Base-by-base conservation (phyloP, 2,329 filamentous ascomycete species). In the Moelleriella libera region DNA sequence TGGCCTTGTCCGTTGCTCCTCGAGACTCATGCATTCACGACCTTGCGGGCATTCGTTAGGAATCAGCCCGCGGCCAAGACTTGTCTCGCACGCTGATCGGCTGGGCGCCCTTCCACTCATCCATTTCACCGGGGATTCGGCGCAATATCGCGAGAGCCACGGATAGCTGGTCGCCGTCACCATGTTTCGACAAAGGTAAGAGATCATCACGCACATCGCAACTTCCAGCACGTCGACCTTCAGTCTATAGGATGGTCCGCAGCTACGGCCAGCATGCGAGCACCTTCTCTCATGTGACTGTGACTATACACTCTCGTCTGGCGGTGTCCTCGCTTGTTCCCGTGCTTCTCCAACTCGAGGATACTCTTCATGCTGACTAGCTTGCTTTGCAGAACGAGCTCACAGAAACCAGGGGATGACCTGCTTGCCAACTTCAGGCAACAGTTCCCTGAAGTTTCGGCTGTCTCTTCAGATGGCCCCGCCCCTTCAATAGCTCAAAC, bases 341-440 rank as follows among this genome's bases (percentile, higher is more conserved):
- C 37, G n/a, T 34, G 6, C 32, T 21, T 40, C 34, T n/a, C 21
- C 11, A n/a, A 7, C 9, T 4, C 37, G 14, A 29, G 37, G 4
- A 11, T 21, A 32, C 41, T 9, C 12, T 11, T 3, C 21, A 31
- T 31, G 42, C 47, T 50, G 21, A 49, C 45, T 10, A 14, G 10
- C 37, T 29, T 43, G 30, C 11, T 37, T 30, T 14, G 11, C 56
- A 85, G 82, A 67, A 85, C 78, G 59, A 86, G 78, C 63, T 80
- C 83, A 49, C 85, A 87, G 65, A 94, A 92, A 69, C 88, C 87
- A 49, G 80, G 78, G 62, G 83, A 88, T 60, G 85, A 88, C 58
- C 75, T 94, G 59, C 80, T 89, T 63, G 80, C 80, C 66, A 81
- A 78, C 63, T 94, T 94, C 69, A 85, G 85, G 62, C 79, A 85